Evolutionary conservation across 2,329 filamentous ascomycete species (phyloP).

Genomic region (Claviceps citrina): DNA sequence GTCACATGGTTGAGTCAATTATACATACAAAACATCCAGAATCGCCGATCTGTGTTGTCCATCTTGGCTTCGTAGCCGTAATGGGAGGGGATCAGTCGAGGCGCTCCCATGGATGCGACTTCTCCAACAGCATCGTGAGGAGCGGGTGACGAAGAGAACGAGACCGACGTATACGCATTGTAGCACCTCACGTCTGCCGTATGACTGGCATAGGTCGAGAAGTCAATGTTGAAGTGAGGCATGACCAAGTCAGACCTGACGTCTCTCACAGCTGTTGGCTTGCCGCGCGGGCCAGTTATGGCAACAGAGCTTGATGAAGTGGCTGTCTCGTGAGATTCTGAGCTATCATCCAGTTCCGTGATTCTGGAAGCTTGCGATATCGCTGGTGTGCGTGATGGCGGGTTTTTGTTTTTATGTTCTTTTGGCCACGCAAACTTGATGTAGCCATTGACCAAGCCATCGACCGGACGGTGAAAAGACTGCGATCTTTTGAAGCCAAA

Average conservation of each 20-base stretch:
- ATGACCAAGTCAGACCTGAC: neutral
- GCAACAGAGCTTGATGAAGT: neutral
- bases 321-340: neutral
- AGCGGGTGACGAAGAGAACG: neutral
- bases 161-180: neutral
- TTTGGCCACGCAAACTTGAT: conserved; percentile 24
- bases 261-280: neutral
- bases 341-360: conserved; percentile 1
- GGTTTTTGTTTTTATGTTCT: conserved; percentile 1
- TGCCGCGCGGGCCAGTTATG: neutral
- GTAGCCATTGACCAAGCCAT: conserved; percentile 23
- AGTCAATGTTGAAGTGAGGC: neutral
- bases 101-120: conserved; percentile 3
- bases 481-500: conserved; percentile 12
- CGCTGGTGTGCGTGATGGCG: neutral
- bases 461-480: conserved; percentile 16
- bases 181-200: neutral
- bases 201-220: neutral
- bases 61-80: conserved; percentile 20
- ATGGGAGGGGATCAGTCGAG: conserved; percentile 12
- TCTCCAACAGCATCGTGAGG: neutral
- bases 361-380: neutral
- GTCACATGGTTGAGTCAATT: too few relatives aligned
- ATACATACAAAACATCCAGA: conserved; percentile 22
- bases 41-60: conserved; percentile 18